These are phyloP conservation scores for Phytophthora litchii DNA, from an alignment of 352 stramenopile genomes.

Conservation along the genomic window DNA sequence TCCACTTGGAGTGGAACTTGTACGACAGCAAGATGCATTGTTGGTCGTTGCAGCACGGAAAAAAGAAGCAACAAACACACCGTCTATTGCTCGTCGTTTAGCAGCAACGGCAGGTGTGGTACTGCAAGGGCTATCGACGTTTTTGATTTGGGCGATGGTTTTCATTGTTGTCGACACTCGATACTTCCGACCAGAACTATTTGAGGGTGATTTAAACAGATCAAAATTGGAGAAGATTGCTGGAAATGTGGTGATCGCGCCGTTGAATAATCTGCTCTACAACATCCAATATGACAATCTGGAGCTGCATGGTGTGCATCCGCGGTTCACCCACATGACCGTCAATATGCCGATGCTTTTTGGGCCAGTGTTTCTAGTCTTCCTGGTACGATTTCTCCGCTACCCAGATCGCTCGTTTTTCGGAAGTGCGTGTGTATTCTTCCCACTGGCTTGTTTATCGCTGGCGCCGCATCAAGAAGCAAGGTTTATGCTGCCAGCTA, in stretches of 20 bases:
- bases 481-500: conserved; percentile 88
- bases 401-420: conserved; percentile 36
- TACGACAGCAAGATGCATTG: conserved; percentile 56
- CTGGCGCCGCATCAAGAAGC: conserved; percentile 94
- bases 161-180: conserved; percentile 63
- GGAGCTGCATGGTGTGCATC: conserved; percentile 91
- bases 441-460: conserved; percentile 85
- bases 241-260: conserved; percentile 54
- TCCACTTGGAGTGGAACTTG: conserved; percentile 68
- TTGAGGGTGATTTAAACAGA: conserved; percentile 12
- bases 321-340: conserved; percentile 81
- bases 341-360: conserved; percentile 96
- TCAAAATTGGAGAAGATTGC: conserved; percentile 19
- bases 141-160: conserved; percentile 32
- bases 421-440: conserved; percentile 47
- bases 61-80: conserved; percentile 6
- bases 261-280: conserved; percentile 92
- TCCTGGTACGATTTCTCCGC: conserved; percentile 42
- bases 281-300: conserved; percentile 92
- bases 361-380: conserved; percentile 79
- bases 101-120: conserved; percentile 29
- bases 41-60: conserved; percentile 41
- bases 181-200: conserved; percentile 54
- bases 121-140: conserved; percentile 56
- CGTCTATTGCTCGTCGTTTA: conserved; percentile 29